Base-by-base conservation (phyloP, 345 rosid genomes). In the Passiflora organensis region DNA sequence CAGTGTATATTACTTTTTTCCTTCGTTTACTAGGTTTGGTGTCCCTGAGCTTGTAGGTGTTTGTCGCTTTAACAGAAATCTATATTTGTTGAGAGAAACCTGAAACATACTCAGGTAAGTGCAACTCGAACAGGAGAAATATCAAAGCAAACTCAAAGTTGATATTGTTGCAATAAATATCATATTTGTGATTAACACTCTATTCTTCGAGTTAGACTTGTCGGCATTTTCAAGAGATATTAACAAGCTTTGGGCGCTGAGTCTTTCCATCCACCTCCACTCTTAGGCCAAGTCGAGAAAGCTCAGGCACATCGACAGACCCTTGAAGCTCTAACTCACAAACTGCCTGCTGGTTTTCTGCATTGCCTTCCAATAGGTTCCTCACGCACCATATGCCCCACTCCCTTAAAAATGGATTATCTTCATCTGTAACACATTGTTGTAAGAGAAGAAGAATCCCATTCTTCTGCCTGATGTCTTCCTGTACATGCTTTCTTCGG, bases 331-430 rank as follows among this genome's bases (percentile, higher is more conserved):
- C 86, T 80, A 85, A 74, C 38, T 81, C 89, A 5, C 82, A 79
- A 0, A 84, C 85, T 2, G 55, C 69, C 44, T 66, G 63, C 63
- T 88, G 85, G 73, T 86, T 88, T 58, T 81, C 84, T 32, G 56
- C 38, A 67, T 88, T 88, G 53, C 91, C 87, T 71, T 86, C 89
- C 66, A 86, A 53, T 44, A 88, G 23, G 63, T 88, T 88, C 67
- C 91, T 81, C 52, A 76, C 50, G 6, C 79, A 58, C 93, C 85
- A 91, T 52, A 91, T 79, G 13, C 91, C 86, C 98, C 95, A 88
- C 65, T 88, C 96, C 59, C 91, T 86, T 64, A 84, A 46, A 68
- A 76, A 88, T 0, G 82, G 84, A 72, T 88, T 88, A 10, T 84
- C 86, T 66, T 86, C 91, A 48, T 84, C 91, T 0, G 70, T 53